phyloP scores from a whole-genome alignment of 176 grass and related monocot genomes.

The Rhipidocladum racemiflorum region DNA sequence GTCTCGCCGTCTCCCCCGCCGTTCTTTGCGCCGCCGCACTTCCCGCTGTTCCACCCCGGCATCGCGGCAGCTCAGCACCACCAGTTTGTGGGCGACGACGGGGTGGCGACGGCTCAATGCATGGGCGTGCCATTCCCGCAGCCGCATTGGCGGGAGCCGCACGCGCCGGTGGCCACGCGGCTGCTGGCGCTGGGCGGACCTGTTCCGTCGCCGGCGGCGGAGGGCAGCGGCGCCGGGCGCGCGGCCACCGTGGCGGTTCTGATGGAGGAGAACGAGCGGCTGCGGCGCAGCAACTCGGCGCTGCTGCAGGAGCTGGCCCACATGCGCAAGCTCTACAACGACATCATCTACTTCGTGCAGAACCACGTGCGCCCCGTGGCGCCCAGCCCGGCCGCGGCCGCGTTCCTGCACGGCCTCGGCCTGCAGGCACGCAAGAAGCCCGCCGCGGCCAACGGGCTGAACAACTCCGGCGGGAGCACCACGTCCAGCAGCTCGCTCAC shows the following conservation, averaged over 20 bases:
- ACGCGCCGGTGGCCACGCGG: conserved; percentile 27
- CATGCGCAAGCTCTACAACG: conserved; percentile 99
- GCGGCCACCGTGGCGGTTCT: conserved; percentile 54
- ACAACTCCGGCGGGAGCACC: conserved; percentile 70
- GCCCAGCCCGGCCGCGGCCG: conserved; percentile 69
- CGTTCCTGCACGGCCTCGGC: conserved; percentile 50
- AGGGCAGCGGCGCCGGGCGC: conserved; percentile 1
- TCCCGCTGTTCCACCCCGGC: conserved; percentile 52
- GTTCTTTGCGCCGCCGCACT: conserved; percentile 49
- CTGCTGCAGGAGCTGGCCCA: conserved; percentile 82
- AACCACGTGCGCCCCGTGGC: conserved; percentile 93
- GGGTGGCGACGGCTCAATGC: conserved; percentile 23
- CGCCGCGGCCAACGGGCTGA: not conserved
- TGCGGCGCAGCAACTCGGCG: conserved; percentile 72
- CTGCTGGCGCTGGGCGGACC: conserved; percentile 43
- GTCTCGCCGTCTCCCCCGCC: conserved; percentile 54
- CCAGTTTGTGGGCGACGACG: conserved; percentile 51
- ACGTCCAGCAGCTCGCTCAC: conserved; percentile 96
- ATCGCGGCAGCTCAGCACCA: conserved; percentile 33
- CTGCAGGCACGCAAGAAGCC: conserved; percentile 39
- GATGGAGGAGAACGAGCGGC: conserved; percentile 89
- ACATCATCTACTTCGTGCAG: conserved; percentile 99
- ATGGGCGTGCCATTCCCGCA: conserved; percentile 38
- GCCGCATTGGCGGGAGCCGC: conserved; percentile 45
- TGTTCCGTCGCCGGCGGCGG: not conserved